These are phyloP conservation scores for Cercophora sp. DNA, from an alignment of 495 filamentous ascomycete species.

Conservation along the genomic window DNA sequence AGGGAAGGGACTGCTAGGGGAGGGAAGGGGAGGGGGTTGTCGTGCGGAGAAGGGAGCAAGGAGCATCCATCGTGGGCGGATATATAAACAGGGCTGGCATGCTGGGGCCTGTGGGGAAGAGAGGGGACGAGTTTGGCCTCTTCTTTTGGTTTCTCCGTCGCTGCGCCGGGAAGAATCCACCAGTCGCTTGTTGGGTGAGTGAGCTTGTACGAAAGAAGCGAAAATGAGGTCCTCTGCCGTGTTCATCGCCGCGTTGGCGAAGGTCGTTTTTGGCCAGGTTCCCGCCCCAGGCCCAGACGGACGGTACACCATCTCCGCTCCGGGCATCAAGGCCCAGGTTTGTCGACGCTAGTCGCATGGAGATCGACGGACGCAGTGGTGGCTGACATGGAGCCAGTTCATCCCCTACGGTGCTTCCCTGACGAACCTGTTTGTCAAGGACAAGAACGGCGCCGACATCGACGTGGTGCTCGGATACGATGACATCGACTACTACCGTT, in stretches of 20 bases:
- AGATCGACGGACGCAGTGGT: neutral
- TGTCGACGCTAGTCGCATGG: neutral
- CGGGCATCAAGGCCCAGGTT: constrained; percentile 51
- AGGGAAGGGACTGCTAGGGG: neutral
- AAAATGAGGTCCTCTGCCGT: constrained; percentile 18
- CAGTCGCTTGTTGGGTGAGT: too few species aligned
- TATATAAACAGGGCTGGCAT: constrained; percentile 14
- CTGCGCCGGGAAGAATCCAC: too few species aligned
- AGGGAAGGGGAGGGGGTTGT: neutral
- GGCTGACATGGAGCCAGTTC: too few species aligned
- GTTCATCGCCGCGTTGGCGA: constrained; percentile 16
- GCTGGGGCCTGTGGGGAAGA: neutral
- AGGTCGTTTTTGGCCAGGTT: constrained; percentile 9
- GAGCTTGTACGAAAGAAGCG: too few species aligned
- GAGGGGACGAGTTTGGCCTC: constrained; percentile 1
- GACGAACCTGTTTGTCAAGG: constrained; percentile 55
- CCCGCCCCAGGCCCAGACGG: constrained; percentile 33
- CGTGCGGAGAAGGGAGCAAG: constrained; percentile 1
- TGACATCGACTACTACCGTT: constrained; percentile 47
- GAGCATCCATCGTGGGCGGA: constrained; percentile 1
- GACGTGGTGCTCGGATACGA: constrained; percentile 54
- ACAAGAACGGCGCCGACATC: constrained; percentile 51
- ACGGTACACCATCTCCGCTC: constrained; percentile 47
- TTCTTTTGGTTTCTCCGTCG: constrained; percentile 1
- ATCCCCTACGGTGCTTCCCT: constrained; percentile 53